Evolutionary conservation across 192 early-diverging fungal genomes (phyloP).

Genomic region (Entomortierella chlamydospora): DNA sequence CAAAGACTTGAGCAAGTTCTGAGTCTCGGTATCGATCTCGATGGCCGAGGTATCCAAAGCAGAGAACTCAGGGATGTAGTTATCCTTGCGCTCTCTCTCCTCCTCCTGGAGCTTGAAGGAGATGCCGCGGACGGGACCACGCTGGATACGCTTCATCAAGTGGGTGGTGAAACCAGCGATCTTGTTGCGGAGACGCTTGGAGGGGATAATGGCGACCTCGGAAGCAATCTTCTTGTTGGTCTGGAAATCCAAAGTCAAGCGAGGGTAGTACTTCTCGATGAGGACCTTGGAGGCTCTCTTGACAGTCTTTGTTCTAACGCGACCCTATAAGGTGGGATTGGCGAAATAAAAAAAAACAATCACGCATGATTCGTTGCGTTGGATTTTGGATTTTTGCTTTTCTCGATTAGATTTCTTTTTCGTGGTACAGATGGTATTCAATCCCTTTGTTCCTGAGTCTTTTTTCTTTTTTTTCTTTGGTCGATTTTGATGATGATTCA

Average conservation of each 20-base stretch:
- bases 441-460: background rate
- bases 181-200: constrained; percentile 99
- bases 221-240: constrained; percentile 99
- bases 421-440: background rate
- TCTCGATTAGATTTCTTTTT: background rate
- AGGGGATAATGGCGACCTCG: constrained; percentile 97
- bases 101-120: constrained; percentile 99
- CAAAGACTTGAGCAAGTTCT: constrained; percentile 95
- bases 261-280: constrained; percentile 99
- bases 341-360: background rate
- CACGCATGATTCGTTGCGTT: background rate
- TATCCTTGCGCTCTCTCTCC: constrained; percentile 99
- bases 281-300: constrained; percentile 99
- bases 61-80: constrained; percentile 99
- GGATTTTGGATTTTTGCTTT: background rate
- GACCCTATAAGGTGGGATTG: constrained; percentile 80
- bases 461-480: no score
- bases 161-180: constrained; percentile 99
- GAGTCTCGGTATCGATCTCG: constrained; percentile 96
- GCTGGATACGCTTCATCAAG: constrained; percentile 99
- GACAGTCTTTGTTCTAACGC: constrained; percentile 99
- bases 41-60: constrained; percentile 91
- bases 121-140: constrained; percentile 98
- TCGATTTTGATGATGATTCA: background rate
- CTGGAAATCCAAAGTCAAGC: constrained; percentile 99